phyloP scores from a whole-genome alignment of 768 basidiomycete genomes.

The Tylopilus felleus region DNA sequence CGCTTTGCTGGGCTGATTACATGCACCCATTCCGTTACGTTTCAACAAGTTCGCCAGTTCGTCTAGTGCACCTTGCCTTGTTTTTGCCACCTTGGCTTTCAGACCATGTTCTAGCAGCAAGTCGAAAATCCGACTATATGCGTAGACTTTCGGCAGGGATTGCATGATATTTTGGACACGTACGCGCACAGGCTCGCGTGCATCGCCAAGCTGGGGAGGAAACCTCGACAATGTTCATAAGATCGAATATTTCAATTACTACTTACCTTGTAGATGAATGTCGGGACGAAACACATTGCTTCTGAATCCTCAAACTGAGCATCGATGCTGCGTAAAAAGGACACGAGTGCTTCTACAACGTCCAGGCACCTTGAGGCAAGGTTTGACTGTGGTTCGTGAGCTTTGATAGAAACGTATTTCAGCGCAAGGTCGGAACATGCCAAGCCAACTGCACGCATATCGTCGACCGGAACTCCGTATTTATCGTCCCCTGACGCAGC shows the following conservation, averaged over 20 bases:
- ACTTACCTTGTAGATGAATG: slow-evolving; percentile 81
- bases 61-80: slow-evolving; percentile 82
- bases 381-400: slow-evolving; percentile 89
- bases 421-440: slow-evolving; percentile 89
- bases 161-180: slow-evolving; percentile 86
- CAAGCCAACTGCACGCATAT: slow-evolving; percentile 61
- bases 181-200: slow-evolving; percentile 73
- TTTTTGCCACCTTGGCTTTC: slow-evolving; percentile 88
- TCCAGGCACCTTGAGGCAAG: slow-evolving; percentile 86
- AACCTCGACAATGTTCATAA: background rate
- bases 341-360: slow-evolving; percentile 72
- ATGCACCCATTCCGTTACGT: slow-evolving; percentile 77
- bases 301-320: slow-evolving; percentile 85
- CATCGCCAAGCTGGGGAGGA: slow-evolving; percentile 78
- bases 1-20: slow-evolving; percentile 71
- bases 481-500: slow-evolving; percentile 56
- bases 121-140: slow-evolving; percentile 90
- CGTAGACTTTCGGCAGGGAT: slow-evolving; percentile 82
- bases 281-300: slow-evolving; percentile 83
- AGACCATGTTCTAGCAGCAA: slow-evolving; percentile 84
- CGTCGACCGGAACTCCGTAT: slow-evolving; percentile 42
- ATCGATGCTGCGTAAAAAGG: slow-evolving; percentile 67
- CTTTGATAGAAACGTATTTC: slow-evolving; percentile 90
- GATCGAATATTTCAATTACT: background rate
- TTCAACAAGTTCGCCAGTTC: slow-evolving; percentile 76